Evolutionary conservation across 306 rosid genomes (phyloP).

Genomic region (Quercus parvula): DNA sequence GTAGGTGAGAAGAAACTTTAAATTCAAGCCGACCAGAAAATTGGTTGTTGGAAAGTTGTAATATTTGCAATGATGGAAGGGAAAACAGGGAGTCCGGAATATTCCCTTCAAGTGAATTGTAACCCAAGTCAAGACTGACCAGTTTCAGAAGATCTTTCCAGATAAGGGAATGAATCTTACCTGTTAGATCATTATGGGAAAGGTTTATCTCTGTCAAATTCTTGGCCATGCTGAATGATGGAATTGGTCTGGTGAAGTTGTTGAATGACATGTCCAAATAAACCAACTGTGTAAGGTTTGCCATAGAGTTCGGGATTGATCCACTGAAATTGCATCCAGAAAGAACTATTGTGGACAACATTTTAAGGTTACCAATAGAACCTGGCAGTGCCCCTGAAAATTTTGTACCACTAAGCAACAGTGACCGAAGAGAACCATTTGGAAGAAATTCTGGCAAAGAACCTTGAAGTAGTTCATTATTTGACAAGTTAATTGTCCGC

Average conservation of each 20-base stretch:
- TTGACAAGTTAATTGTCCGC: conserved; percentile 21
- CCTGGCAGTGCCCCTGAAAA: conserved; percentile 24
- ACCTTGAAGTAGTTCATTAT: conserved; percentile 20
- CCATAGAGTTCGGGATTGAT: conserved; percentile 24
- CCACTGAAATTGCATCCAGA: conserved; percentile 31
- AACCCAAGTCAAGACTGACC: background rate
- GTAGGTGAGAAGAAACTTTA: background rate
- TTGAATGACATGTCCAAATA: conserved; percentile 31
- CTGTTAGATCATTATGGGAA: conserved; percentile 10
- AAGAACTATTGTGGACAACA: conserved; percentile 23
- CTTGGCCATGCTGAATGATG: conserved; percentile 32
- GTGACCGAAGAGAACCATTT: background rate
- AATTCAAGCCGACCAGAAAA: conserved; percentile 28
- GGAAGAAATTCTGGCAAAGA: conserved; percentile 30
- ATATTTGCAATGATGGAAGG: conserved; percentile 11
- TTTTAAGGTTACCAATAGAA: conserved; percentile 17
- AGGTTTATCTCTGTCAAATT: conserved; percentile 18
- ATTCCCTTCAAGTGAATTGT: conserved; percentile 24
- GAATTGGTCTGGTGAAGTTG: conserved; percentile 28
- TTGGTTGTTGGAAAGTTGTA: conserved; percentile 15
- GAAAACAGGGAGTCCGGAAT: conserved; percentile 22
- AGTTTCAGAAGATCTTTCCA: conserved; percentile 25
- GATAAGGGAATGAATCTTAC: background rate
- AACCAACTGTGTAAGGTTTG: conserved; percentile 25
- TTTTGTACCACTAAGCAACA: conserved; percentile 13